phyloP scores from a whole-genome alignment of 179 eudicot species.

The Actinidia chinensis region DNA sequence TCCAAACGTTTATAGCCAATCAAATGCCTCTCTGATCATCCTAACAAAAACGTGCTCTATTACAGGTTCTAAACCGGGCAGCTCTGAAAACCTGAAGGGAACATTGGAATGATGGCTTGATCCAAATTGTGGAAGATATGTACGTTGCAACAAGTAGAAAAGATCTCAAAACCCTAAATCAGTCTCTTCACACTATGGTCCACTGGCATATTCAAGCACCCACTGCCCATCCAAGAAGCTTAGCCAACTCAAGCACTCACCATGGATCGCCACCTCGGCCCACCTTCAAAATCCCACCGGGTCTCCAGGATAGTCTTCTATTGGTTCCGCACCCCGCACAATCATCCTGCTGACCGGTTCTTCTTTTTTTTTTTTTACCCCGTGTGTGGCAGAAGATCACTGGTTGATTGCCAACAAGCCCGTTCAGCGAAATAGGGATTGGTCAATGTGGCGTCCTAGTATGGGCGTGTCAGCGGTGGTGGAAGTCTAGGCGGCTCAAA shows the following conservation, averaged over 20 bases:
- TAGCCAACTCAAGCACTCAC: conserved; percentile 29
- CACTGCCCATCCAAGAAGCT: conserved; percentile 28
- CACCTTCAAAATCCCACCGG: conserved; percentile 26
- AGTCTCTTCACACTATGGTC: conserved; percentile 33
- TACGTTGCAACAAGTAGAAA: conserved; percentile 32
- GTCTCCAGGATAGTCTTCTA: conserved; percentile 24
- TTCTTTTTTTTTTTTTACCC: too few relatives aligned
- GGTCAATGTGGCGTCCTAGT: conserved; percentile 27
- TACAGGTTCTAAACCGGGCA: conserved; percentile 29
- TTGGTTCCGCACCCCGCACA: conserved; percentile 22
- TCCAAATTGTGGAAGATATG: conserved; percentile 28
- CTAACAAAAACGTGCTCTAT: too few relatives aligned
- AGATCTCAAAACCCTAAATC: conserved; percentile 33
- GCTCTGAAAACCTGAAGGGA: conserved; percentile 22
- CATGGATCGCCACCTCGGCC: conserved; percentile 26
- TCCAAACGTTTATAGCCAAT: too few relatives aligned
- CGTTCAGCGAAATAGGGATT: conserved; percentile 28
- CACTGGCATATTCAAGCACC: conserved; percentile 28
- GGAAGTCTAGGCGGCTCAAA: neutral
- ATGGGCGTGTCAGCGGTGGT: conserved; percentile 19
- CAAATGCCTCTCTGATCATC: too few relatives aligned
- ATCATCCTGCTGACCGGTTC: conserved; percentile 20
- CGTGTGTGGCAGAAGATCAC: conserved; percentile 25
- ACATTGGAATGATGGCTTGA: conserved; percentile 16
- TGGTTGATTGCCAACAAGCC: conserved; percentile 8